phyloP scores from a whole-genome alignment of 2,329 filamentous ascomycete species.

The Penicillium sp. region DNA sequence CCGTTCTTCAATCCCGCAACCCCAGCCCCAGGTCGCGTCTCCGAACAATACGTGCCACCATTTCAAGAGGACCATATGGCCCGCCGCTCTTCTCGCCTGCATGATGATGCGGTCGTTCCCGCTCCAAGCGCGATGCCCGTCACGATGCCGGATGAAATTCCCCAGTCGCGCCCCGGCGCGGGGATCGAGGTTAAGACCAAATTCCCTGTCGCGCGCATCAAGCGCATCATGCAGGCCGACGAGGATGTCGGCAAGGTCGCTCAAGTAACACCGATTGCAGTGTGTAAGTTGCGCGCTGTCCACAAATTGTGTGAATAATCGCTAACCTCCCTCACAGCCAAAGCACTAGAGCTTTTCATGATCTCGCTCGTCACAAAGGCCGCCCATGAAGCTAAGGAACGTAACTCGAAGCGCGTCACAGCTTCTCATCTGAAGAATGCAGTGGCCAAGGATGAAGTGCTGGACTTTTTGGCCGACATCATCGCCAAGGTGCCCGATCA shows the following conservation, averaged over 20 bases:
- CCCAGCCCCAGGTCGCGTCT: slow-evolving; percentile 21
- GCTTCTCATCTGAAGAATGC: slow-evolving; percentile 89
- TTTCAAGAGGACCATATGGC: slow-evolving; percentile 39
- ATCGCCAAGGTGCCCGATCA: slow-evolving; percentile 75
- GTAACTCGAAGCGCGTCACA: slow-evolving; percentile 83
- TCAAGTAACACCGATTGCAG: slow-evolving; percentile 92
- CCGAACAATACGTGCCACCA: slow-evolving; percentile 38
- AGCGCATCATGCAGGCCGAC: slow-evolving; percentile 98
- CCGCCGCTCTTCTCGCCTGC: slow-evolving; percentile 39
- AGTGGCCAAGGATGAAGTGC: slow-evolving; percentile 80
- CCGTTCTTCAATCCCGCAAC: slow-evolving; percentile 40
- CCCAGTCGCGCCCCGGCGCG: slow-evolving; percentile 38
- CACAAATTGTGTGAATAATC: neutral
- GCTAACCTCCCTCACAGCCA: slow-evolving; percentile 52
- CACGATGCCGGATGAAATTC: slow-evolving; percentile 20
- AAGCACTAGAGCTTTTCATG: slow-evolving; percentile 97
- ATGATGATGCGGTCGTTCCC: slow-evolving; percentile 28
- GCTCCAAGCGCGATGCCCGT: slow-evolving; percentile 16
- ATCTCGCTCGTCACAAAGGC: slow-evolving; percentile 86
- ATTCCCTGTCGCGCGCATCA: slow-evolving; percentile 95
- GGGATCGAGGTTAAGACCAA: slow-evolving; percentile 81
- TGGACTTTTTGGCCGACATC: slow-evolving; percentile 90
- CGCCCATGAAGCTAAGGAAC: slow-evolving; percentile 74
- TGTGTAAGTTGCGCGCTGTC: slow-evolving; percentile 52
- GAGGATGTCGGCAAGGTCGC: slow-evolving; percentile 98